A percentile compares a stretch with the other conserved stretches of the same genome.
Conservation (phyloP, 192 early-diverging fungal genomes). For the Chytriomyces hyalinus region DNA sequence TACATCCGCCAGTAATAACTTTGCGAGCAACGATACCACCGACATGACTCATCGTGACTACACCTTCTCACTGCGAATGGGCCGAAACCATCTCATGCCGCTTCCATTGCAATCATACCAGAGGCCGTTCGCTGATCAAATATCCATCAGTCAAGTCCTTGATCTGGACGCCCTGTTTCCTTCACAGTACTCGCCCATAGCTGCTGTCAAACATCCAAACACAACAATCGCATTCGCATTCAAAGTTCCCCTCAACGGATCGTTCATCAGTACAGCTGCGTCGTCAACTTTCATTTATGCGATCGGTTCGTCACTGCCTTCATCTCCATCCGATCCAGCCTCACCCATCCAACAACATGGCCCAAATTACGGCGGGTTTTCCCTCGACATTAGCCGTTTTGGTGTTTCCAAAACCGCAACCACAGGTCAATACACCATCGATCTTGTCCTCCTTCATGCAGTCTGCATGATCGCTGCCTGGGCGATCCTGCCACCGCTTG, state of each 20-base stretch:
- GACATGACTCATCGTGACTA: too few species aligned
- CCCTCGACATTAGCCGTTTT: slow-evolving; percentile 20
- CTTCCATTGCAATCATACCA: too few species aligned
- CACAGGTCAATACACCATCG: neutral
- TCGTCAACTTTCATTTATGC: slow-evolving; percentile 37
- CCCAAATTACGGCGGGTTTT: slow-evolving; percentile 5
- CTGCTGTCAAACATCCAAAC: slow-evolving; percentile 1
- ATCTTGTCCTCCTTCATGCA: slow-evolving; percentile 36
- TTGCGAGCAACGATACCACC: neutral
- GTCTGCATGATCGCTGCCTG: slow-evolving; percentile 41
- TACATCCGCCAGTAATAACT: neutral
- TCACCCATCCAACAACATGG: slow-evolving; percentile 11
- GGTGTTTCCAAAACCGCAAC: slow-evolving; percentile 13
- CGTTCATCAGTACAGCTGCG: slow-evolving; percentile 5
- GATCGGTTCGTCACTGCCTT: neutral
- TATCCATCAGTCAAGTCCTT: too few species aligned
- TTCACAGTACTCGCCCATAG: too few species aligned
- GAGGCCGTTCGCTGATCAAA: too few species aligned
- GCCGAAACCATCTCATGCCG: too few species aligned
- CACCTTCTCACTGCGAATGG: too few species aligned
- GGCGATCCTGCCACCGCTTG: slow-evolving; percentile 33
- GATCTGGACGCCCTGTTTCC: too few species aligned
- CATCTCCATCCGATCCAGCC: neutral
- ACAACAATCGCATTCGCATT: slow-evolving; percentile 15
- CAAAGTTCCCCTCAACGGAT: neutral